Base-by-base conservation (phyloP, 345 rosid species). In the Heritiera littoralis region DNA sequence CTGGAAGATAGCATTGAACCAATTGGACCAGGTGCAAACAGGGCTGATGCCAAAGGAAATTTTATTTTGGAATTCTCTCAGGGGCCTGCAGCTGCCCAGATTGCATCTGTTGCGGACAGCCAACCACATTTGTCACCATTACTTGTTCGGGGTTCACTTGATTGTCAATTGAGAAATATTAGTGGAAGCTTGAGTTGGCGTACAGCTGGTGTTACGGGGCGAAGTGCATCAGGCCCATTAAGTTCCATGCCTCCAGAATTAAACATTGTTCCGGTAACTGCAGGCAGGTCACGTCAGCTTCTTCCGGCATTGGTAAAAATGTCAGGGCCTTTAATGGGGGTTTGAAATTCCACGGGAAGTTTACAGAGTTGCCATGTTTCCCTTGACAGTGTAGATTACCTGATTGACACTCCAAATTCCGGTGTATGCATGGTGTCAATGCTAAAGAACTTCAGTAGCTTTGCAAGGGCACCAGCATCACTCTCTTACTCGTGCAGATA, bases 401-500 rank as follows among this genome's bases (percentile, higher is more conserved):
- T 90, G 77, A 91, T 94, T 60, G 99, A 96, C 84, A 96, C 97
- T 56, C 97, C 98, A 66, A 94, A 94, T 79, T 94, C 98, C 56
- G 93, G 93, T 74, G 88, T 40, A 87, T 81, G 80, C 95, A 86
- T 75, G 98, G 98, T 46, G 89, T 96, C 75, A 94, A 84, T 79
- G 95, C 99, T 75, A 96, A 91, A 85, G 99, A 96, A 85, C 98
- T 96, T 82, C 98, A 88, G 77, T 93, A 41, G 99, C 99, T 51
- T 91, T 94, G 88, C 99, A 92, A 83, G 97, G 99, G 81, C 97
- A 96, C 87, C 99, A 95, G 83, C 98, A 92, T 72, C 99, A 94
- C 82, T 96, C 97, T 40, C 94, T 96, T 77, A 94, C 97, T 77
- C 97, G 87, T 78, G 99, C 99, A 23, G 99, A 96, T 85, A 94